Evolutionary conservation across 345 rosid species (phyloP).

Genomic region (Sonneratia caseolaris): DNA sequence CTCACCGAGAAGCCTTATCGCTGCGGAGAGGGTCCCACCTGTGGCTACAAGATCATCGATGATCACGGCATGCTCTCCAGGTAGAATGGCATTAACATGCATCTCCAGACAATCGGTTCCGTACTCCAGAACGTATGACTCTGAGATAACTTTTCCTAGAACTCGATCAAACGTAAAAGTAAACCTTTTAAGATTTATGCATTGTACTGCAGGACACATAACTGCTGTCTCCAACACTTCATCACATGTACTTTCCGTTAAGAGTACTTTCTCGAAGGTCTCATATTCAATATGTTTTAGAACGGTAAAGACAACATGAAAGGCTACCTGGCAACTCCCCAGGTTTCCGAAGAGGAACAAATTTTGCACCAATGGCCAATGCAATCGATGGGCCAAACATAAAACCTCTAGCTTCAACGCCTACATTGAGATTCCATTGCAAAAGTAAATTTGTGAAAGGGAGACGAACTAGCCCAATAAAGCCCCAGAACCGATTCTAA

Average conservation of each 20-base stretch:
- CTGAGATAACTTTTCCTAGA: conserved; percentile 55
- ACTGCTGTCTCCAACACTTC: too few species aligned
- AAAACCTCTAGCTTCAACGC: conserved; percentile 86
- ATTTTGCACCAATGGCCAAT: conserved; percentile 79
- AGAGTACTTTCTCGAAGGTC: too few species aligned
- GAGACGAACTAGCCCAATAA: background rate
- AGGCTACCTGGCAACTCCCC: conserved; percentile 62
- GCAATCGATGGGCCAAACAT: conserved; percentile 81
- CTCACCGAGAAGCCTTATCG: conserved; percentile 58
- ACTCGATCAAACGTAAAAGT: background rate
- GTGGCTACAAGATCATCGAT: conserved; percentile 84
- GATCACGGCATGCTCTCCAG: conserved; percentile 52
- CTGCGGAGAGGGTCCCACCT: conserved; percentile 76
- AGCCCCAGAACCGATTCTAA: background rate
- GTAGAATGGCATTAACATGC: conserved; percentile 60
- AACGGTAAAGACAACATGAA: too few species aligned
- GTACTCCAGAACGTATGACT: conserved; percentile 61
- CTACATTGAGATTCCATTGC: conserved; percentile 21
- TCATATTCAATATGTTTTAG: background rate
- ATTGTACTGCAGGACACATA: background rate
- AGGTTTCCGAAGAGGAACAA: conserved; percentile 74
- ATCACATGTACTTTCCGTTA: background rate
- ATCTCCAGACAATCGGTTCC: conserved; percentile 80
- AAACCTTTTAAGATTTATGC: background rate
- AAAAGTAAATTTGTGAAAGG: background rate